Evolutionary conservation across 2,329 filamentous ascomycete genomes (phyloP).

Genomic region (Aureobasidium melanogenum): DNA sequence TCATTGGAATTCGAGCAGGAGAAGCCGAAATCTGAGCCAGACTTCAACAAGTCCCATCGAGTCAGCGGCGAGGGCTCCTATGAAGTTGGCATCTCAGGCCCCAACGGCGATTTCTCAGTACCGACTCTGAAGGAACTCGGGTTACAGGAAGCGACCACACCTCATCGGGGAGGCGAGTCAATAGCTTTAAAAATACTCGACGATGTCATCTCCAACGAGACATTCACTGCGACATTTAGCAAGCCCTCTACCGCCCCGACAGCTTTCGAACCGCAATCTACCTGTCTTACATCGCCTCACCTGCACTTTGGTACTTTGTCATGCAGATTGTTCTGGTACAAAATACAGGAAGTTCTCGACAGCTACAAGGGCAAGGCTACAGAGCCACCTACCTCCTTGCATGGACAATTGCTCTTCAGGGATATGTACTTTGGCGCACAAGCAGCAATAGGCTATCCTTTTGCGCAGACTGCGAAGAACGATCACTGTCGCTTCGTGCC

Average conservation of each 20-base stretch:
- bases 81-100: slow-evolving; percentile 50
- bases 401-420: slow-evolving; percentile 65
- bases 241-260: slow-evolving; percentile 70
- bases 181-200: slow-evolving; percentile 51
- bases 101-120: slow-evolving; percentile 59
- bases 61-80: slow-evolving; percentile 54
- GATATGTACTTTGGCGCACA: slow-evolving; percentile 81
- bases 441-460: slow-evolving; percentile 55
- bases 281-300: slow-evolving; percentile 64
- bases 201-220: slow-evolving; percentile 50
- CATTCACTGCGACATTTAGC: slow-evolving; percentile 64
- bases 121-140: slow-evolving; percentile 64
- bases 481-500: slow-evolving; percentile 63
- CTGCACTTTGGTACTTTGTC: slow-evolving; percentile 66
- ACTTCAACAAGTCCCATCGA: slow-evolving; percentile 53
- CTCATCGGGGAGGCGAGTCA: slow-evolving; percentile 63
- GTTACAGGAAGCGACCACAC: slow-evolving; percentile 54
- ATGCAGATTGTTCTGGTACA: slow-evolving; percentile 66
- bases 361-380: slow-evolving; percentile 50
- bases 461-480: slow-evolving; percentile 58
- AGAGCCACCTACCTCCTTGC: slow-evolving; percentile 57
- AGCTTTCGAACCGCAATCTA: slow-evolving; percentile 62
- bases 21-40: slow-evolving; percentile 41
- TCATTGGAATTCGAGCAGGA: slow-evolving; percentile 50
- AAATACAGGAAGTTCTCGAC: slow-evolving; percentile 53